Conservation (phyloP, 2,329 filamentous ascomycete species). For the Xylaria sp. region DNA sequence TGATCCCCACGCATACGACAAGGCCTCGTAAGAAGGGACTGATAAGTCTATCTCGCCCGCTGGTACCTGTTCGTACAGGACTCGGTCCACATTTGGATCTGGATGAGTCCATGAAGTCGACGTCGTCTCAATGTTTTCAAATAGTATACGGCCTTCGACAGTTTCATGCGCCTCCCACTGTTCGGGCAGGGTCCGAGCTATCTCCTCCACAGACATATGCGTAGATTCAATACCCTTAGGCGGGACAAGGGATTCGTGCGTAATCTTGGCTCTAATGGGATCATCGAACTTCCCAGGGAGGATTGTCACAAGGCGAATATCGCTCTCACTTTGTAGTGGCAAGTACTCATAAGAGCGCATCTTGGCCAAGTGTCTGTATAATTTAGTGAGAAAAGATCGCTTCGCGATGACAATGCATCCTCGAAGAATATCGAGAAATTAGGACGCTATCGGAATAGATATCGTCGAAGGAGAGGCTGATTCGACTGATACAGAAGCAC, state of each 20-base stretch:
- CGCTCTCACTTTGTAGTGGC: slow-evolving; percentile 32
- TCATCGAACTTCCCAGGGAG: slow-evolving; percentile 36
- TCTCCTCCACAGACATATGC: slow-evolving; percentile 34
- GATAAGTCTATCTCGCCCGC: background rate
- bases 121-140: background rate
- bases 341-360: slow-evolving; percentile 33
- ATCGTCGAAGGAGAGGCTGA: background rate
- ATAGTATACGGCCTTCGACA: slow-evolving; percentile 37
- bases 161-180: slow-evolving; percentile 27
- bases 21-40: slow-evolving; percentile 33
- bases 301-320: slow-evolving; percentile 40
- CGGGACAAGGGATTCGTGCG: slow-evolving; percentile 30
- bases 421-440: background rate
- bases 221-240: slow-evolving; percentile 13
- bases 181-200: slow-evolving; percentile 29
- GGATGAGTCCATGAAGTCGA: slow-evolving; percentile 35
- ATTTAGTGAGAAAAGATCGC: background rate
- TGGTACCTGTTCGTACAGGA: slow-evolving; percentile 23
- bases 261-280: slow-evolving; percentile 36
- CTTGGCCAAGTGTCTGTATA: background rate
- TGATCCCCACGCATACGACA: slow-evolving; percentile 40
- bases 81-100: slow-evolving; percentile 23
- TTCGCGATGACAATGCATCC: background rate
- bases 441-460: background rate
- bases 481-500: too few relatives aligned